phyloP scores from a whole-genome alignment of 805 yeast genomes.

The Yarrowia hollandica region DNA sequence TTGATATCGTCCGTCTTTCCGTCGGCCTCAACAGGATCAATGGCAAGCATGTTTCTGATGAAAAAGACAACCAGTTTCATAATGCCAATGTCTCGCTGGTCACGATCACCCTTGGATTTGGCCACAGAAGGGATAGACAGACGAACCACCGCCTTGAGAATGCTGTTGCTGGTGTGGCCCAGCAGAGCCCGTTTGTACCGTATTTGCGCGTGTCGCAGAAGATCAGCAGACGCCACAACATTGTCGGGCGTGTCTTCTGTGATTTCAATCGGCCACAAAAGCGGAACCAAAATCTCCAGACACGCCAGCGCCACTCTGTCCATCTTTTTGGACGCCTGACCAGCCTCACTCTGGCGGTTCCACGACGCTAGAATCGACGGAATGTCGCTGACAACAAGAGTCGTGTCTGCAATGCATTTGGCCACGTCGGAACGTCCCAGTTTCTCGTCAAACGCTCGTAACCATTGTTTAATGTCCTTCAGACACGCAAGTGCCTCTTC shows the following conservation, averaged over 20 bases:
- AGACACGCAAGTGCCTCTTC: slow-evolving; percentile 85
- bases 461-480: slow-evolving; percentile 86
- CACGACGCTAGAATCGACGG: slow-evolving; percentile 72
- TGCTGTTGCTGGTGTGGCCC: slow-evolving; percentile 56
- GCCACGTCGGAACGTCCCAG: slow-evolving; percentile 77
- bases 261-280: slow-evolving; percentile 84
- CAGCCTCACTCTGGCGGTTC: slow-evolving; percentile 47
- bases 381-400: slow-evolving; percentile 70
- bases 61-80: slow-evolving; percentile 70
- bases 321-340: slow-evolving; percentile 40
- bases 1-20: slow-evolving; percentile 60
- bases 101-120: slow-evolving; percentile 49
- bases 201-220: slow-evolving; percentile 67
- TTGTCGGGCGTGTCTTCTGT: slow-evolving; percentile 43
- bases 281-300: slow-evolving; percentile 74
- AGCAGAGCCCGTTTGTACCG: slow-evolving; percentile 64
- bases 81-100: slow-evolving; percentile 68
- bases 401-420: slow-evolving; percentile 78
- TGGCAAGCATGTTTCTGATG: slow-evolving; percentile 73
- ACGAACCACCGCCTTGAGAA: slow-evolving; percentile 67
- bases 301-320: slow-evolving; percentile 70
- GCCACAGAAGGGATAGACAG: slow-evolving; percentile 57
- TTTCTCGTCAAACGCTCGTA: slow-evolving; percentile 76
- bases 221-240: slow-evolving; percentile 55
- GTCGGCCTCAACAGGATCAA: slow-evolving; percentile 63